Conservation (phyloP, 148 eudicot genomes). For the Polygonum aviculare region DNA sequence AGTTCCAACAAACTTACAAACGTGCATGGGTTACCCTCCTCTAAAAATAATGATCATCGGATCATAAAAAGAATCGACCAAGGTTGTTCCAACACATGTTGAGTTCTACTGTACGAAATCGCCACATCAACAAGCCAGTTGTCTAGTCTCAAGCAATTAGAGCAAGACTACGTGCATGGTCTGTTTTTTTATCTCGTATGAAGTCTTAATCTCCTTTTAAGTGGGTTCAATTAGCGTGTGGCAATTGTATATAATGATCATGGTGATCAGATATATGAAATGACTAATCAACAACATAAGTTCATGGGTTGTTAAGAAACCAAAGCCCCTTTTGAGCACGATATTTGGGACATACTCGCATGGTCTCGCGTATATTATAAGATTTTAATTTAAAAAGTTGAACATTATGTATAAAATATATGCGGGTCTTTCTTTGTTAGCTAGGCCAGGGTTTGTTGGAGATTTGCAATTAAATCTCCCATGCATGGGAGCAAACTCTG, state of each 20-base stretch:
- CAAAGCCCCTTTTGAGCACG: not conserved
- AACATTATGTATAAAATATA: not conserved
- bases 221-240: not conserved
- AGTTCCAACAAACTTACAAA: no score
- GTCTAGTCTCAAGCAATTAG: not conserved
- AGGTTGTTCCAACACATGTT: not conserved
- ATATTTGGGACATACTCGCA: not conserved
- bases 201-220: not conserved
- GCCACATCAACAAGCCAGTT: conserved; percentile 1
- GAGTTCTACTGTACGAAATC: not conserved
- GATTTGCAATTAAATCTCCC: not conserved
- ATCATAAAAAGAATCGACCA: not conserved
- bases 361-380: not conserved
- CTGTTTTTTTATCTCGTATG: not conserved
- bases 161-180: not conserved
- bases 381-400: not conserved
- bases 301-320: not conserved
- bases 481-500: not conserved
- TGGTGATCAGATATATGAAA: not conserved
- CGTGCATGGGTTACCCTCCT: no score
- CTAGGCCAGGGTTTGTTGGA: not conserved
- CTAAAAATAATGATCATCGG: not conserved
- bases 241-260: not conserved
- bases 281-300: conserved; percentile 6
- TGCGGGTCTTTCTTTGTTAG: not conserved